Evolutionary conservation across 768 basidiomycete species (phyloP), one percentile per base, ranked within the genome.

Genomic region (Boletus rufocinnamomeus): DNA sequence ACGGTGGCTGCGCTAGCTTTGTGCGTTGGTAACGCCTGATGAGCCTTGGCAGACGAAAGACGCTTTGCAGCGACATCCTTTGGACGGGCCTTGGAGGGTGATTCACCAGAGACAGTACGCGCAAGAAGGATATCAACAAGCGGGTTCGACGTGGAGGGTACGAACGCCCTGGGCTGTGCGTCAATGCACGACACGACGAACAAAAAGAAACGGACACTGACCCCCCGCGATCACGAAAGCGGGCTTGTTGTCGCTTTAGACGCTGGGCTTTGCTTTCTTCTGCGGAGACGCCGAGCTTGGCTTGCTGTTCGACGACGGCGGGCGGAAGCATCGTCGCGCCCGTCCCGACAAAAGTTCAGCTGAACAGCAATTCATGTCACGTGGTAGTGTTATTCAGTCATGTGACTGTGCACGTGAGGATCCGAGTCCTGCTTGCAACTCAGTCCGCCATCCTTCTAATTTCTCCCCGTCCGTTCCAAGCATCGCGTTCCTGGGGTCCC

Each of bases 181-280:
- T 62, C 43, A 59, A n/a, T 32, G 17, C 49, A 19, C 21, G 40
- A 40, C n/a, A 38, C 16, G 47, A 45, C 10, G 17, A 2, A 37
- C 16, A 41, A 52, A 28, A 1, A 27, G 14, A 21, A 32, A 6
- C 37, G 17, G 27, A 35, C 41, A 74, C 83, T 60, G 32, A 86
- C 85, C 85, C 85, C 57, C 85, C 85, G 54, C 85, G 81, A 71
- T 88, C 85, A 53, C 88, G 80, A 70, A 87, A 86, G 27, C 87
- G 77, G 35, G 86, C 78, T 63, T 88, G 83, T 59, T 84, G 84
- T 43, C 86, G 80, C 66, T 86, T 79, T 17, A 83, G 66, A 45
- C 88, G 82, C 49, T 85, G 74, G 0, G 80, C 79, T 32, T 85
- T 78, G 66, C 88, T 89, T 52, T 84, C 85, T 51, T 85, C 81